phyloP scores from a whole-genome alignment of 345 rosid species.

The Eucalyptus sp. region DNA sequence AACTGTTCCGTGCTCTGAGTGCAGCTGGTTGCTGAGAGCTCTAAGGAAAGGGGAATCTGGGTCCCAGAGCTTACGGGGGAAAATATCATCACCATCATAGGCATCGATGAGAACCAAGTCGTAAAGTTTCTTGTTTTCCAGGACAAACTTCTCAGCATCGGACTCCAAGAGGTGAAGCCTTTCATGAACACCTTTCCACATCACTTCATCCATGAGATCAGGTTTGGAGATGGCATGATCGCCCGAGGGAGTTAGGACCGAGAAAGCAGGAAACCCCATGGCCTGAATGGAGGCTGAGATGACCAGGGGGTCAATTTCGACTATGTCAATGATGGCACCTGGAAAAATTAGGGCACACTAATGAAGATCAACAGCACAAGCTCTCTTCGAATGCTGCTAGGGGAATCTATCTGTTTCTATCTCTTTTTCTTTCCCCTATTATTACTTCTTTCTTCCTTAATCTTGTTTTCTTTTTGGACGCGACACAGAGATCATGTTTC shows the following conservation, averaged over 20 bases:
- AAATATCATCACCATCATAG: conserved; percentile 85
- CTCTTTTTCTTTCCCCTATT: background rate
- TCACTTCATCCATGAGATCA: conserved; percentile 27
- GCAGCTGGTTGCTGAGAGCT: conserved; percentile 42
- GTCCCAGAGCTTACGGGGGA: conserved; percentile 80
- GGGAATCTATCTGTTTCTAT: background rate
- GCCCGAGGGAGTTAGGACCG: conserved; percentile 32
- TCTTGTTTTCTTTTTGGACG: background rate
- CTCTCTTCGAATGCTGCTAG: background rate
- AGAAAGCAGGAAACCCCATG: conserved; percentile 89
- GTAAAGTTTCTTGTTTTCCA: conserved; percentile 22
- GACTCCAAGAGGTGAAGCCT: conserved; percentile 64
- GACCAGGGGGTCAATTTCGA: conserved; percentile 81
- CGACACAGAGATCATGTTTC: background rate
- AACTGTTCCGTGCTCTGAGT: conserved; percentile 63
- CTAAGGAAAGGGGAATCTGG: conserved; percentile 51
- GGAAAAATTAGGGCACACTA: background rate
- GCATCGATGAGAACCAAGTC: conserved; percentile 87
- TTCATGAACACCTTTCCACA: conserved; percentile 87
- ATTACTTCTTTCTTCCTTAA: background rate
- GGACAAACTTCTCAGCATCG: conserved; percentile 68
- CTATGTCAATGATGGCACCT: conserved; percentile 68
- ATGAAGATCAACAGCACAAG: background rate
- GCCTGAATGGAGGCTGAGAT: conserved; percentile 60
- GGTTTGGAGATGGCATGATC: conserved; percentile 33